phyloP scores from a whole-genome alignment of 768 basidiomycete species.

The Albatrellus ellisii region DNA sequence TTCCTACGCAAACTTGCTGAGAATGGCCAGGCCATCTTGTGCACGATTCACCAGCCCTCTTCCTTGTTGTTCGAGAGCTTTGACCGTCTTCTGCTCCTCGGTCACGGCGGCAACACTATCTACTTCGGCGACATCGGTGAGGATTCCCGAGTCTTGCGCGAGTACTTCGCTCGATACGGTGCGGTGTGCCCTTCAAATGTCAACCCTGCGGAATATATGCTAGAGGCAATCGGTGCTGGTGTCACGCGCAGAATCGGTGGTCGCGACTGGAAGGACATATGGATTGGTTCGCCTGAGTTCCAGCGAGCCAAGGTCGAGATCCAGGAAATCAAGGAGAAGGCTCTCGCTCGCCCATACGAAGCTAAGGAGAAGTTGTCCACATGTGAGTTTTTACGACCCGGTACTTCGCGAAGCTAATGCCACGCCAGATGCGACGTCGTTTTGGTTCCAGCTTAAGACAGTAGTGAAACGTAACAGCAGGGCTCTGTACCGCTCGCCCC shows the following conservation, averaged over 20 bases:
- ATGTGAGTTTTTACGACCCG: slow-evolving; percentile 4
- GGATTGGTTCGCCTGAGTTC: slow-evolving; percentile 62
- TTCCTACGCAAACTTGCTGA: slow-evolving; percentile 79
- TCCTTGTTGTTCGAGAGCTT: slow-evolving; percentile 82
- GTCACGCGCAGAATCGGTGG: slow-evolving; percentile 59
- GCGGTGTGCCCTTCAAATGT: slow-evolving; percentile 63
- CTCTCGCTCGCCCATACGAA: slow-evolving; percentile 1
- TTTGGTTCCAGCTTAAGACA: slow-evolving; percentile 57
- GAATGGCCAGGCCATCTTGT: slow-evolving; percentile 80
- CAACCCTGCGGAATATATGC: slow-evolving; percentile 71
- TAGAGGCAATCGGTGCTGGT: slow-evolving; percentile 81
- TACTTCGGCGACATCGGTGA: slow-evolving; percentile 86
- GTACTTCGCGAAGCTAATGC: slow-evolving; percentile 34
- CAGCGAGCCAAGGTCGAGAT: slow-evolving; percentile 25
- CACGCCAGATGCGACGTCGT: slow-evolving; percentile 31
- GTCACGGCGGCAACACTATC: slow-evolving; percentile 78
- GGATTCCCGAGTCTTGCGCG: slow-evolving; percentile 54
- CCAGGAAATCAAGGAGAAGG: slow-evolving; percentile 24
- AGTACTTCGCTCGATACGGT: slow-evolving; percentile 69
- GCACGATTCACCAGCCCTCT: slow-evolving; percentile 85
- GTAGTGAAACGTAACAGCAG: slow-evolving; percentile 60
- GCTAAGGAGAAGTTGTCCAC: neutral
- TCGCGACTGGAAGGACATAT: slow-evolving; percentile 80
- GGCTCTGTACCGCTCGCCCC: slow-evolving; percentile 73
- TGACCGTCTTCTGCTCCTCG: slow-evolving; percentile 57